A percentile compares a stretch with the other conserved stretches of the same genome.
phyloP scores from a whole-genome alignment of 768 basidiomycete genomes.

The Trametes sanguinea region DNA sequence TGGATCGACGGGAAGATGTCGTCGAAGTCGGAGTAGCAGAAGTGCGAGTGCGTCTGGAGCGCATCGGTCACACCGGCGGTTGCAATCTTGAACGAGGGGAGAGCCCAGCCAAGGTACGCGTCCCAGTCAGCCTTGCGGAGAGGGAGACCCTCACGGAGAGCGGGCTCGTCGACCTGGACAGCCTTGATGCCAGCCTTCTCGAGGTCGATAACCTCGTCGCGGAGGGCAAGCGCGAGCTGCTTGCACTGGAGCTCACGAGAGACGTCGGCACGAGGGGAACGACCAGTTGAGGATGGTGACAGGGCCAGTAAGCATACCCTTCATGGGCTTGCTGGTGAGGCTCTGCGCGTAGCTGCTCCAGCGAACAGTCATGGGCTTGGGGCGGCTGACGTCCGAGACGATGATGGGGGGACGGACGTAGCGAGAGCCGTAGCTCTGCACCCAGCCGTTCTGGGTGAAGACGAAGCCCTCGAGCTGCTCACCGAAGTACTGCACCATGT shows the following conservation, averaged over 20 bases:
- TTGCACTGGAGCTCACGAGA: constrained; percentile 95
- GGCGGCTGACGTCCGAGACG: constrained; percentile 95
- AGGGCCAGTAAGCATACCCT: constrained; percentile 98
- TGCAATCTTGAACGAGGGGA: constrained; percentile 97
- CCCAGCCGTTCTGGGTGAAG: constrained; percentile 99
- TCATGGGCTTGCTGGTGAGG: constrained; percentile 91
- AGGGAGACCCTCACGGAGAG: constrained; percentile 98
- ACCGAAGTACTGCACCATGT: constrained; percentile 99
- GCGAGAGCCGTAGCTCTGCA: constrained; percentile 98
- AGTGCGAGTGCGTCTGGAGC: constrained; percentile 98
- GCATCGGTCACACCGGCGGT: constrained; percentile 94
- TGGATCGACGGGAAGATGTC: constrained; percentile 98
- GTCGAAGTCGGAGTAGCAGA: constrained; percentile 98
- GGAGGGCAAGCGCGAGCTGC: constrained; percentile 96
- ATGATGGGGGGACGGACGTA: constrained; percentile 99
- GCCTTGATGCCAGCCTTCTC: constrained; percentile 96
- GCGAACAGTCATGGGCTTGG: constrained; percentile 90
- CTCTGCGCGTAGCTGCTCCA: constrained; percentile 98
- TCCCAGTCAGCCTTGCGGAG: constrained; percentile 97
- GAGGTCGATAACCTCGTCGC: constrained; percentile 97
- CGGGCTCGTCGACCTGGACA: constrained; percentile 99
- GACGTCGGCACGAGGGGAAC: constrained; percentile 98
- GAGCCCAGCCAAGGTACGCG: constrained; percentile 95
- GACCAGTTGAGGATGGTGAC: constrained; percentile 99
- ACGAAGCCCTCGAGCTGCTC: constrained; percentile 93